Percentiles rank a stretch among this genome's conserved stretches.
Conservation (phyloP, 192 early-diverging fungal species). For the Coemansia sp. region DNA sequence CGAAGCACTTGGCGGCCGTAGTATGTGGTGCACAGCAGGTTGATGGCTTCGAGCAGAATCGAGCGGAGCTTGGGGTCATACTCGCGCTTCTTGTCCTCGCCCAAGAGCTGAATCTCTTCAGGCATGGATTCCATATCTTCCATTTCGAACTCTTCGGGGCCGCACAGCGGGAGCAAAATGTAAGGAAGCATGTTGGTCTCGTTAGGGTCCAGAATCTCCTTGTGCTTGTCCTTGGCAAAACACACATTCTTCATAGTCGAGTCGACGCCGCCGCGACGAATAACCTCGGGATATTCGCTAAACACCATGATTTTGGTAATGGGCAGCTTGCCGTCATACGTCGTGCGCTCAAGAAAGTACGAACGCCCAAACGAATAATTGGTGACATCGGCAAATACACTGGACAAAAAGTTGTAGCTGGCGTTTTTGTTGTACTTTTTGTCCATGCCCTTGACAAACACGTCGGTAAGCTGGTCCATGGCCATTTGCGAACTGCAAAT, state of each 20-base stretch:
- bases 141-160: conserved; percentile 86
- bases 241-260: conserved; percentile 87
- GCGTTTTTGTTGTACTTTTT: conserved; percentile 78
- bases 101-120: conserved; percentile 86
- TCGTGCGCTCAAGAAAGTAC: conserved; percentile 65
- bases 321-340: conserved; percentile 66
- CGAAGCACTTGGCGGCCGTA: conserved; percentile 80
- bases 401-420: conserved; percentile 80
- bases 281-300: conserved; percentile 75
- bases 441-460: conserved; percentile 82
- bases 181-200: conserved; percentile 84
- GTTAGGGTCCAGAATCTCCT: conserved; percentile 62
- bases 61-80: conserved; percentile 68
- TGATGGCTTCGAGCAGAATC: conserved; percentile 76
- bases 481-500: conserved; percentile 54
- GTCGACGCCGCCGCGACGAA: conserved; percentile 88
- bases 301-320: conserved; percentile 85
- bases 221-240: conserved; percentile 74
- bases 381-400: conserved; percentile 89
- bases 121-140: conserved; percentile 95
- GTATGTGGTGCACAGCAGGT: conserved; percentile 75
- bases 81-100: conserved; percentile 83
- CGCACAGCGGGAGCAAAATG: conserved; percentile 83
- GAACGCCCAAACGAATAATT: conserved; percentile 67
- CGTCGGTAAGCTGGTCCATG: conserved; percentile 85